Conservation (phyloP, 2,329 filamentous ascomycete species). For the Iodosphaeria phyllophila region DNA sequence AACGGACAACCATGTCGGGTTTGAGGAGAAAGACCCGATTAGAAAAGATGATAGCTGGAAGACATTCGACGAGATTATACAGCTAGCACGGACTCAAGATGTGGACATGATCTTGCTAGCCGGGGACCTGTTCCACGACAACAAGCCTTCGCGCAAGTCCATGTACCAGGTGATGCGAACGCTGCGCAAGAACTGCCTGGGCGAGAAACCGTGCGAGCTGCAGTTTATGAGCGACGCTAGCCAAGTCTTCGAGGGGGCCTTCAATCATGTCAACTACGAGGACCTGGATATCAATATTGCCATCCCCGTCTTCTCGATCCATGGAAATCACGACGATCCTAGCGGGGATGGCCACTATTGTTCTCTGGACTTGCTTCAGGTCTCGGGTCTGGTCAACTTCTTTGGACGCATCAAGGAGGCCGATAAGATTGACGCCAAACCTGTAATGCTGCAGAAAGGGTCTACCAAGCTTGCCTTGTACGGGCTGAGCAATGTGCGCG, state of each 20-base stretch:
- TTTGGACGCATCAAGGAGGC: constrained; percentile 83
- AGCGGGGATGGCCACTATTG: constrained; percentile 90
- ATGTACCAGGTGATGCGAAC: constrained; percentile 97
- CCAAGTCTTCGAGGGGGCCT: constrained; percentile 76
- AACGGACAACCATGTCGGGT: constrained; percentile 96
- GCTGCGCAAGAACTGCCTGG: constrained; percentile 79
- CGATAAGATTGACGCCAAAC: constrained; percentile 85
- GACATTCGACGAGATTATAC: constrained; percentile 91
- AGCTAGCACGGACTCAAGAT: constrained; percentile 66
- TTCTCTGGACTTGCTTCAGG: constrained; percentile 77
- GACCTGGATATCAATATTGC: constrained; percentile 93
- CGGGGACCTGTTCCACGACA: constrained; percentile 94
- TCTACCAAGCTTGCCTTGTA: constrained; percentile 83
- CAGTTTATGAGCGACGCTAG: constrained; percentile 88
- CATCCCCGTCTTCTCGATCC: constrained; percentile 94
- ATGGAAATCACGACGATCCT: constrained; percentile 95
- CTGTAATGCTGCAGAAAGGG: constrained; percentile 83
- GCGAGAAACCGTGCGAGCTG: constrained; percentile 87
- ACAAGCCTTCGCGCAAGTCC: constrained; percentile 86
- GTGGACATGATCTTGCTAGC: constrained; percentile 96
- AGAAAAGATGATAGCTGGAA: constrained; percentile 97
- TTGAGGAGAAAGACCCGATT: constrained; percentile 78
- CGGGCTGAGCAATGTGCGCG: constrained; percentile 86
- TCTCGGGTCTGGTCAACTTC: constrained; percentile 86
- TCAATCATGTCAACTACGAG: constrained; percentile 94